phyloP scores from a whole-genome alignment of 768 basidiomycete species.

The Crassisporium funariophilum region DNA sequence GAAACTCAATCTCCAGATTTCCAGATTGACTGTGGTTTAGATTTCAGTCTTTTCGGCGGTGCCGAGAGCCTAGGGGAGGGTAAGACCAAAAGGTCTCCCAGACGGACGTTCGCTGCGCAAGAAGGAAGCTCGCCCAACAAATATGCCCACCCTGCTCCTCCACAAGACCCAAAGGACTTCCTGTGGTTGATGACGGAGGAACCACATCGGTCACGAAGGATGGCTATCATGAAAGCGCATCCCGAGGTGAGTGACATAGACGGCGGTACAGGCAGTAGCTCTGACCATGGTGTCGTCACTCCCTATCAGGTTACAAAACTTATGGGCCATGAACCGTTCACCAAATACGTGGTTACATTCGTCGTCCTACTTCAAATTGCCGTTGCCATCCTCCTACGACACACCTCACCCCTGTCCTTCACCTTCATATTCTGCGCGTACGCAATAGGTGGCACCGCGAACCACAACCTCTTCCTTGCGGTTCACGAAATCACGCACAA shows the following conservation, averaged over 20 bases:
- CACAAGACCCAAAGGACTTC: conserved; percentile 83
- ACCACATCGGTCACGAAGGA: conserved; percentile 86
- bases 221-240: conserved; percentile 91
- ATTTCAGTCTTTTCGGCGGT: conserved; percentile 82
- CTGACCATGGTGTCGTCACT: too few relatives aligned
- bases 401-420: conserved; percentile 68
- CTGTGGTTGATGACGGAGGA: conserved; percentile 98
- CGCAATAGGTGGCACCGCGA: conserved; percentile 88
- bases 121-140: conserved; percentile 42
- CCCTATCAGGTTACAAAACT: conserved; percentile 95
- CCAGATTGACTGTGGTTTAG: too few relatives aligned
- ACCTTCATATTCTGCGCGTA: conserved; percentile 81
- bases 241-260: conserved; percentile 65
- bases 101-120: conserved; percentile 50
- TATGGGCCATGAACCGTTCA: conserved; percentile 93
- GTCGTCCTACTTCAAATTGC: conserved; percentile 81
- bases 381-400: conserved; percentile 64
- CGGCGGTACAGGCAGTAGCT: conserved; percentile 32
- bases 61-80: conserved; percentile 74
- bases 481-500: conserved; percentile 99
- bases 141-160: conserved; percentile 48
- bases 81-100: conserved; percentile 39
- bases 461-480: conserved; percentile 97
- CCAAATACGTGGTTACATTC: conserved; percentile 84
- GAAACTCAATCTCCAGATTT: too few relatives aligned